Base-by-base conservation (phyloP, 176 grass and related monocot genomes). In the Carex myosuroides region DNA sequence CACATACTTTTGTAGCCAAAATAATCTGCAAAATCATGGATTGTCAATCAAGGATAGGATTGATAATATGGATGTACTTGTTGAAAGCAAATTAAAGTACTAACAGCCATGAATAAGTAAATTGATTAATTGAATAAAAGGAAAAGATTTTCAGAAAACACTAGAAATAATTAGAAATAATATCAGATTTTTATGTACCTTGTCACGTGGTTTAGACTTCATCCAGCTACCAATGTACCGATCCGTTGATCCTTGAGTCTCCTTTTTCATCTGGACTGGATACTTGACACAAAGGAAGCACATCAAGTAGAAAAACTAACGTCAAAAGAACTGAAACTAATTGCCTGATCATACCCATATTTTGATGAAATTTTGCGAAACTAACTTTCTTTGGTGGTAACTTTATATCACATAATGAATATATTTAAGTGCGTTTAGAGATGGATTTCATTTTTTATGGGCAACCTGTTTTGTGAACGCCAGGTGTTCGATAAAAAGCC, bases 211-310 rank as follows among this genome's bases (percentile, higher is more conserved):
- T 73, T 90, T 97, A 1, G 90, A 92, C 81, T 92, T 90, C 92
- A 97, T 90, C 94, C 94, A 97, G 64, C 70, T 92, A 85, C 92
- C 88, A 72, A 94, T 84, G 87, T 97, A 97, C 4, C 83, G 70
- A 84, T 97, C 94, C 18, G 94, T 94, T 17, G 89, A 89, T 68
- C 94, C 94, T 84, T 97, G 92, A 89, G 94, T 94, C 53, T 97
- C 94, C 78, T 91, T 85, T 1, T 83, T 91, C 17, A 21, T 7
- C 71, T 89, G 92, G 32, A 97, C 82, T 54, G 92, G 94, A 61
- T 97, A 97, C 94, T 97, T 62, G 66, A 89, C 21, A 8, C 57
- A 33, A 33, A 79, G 55, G 71, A 17, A 59, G 54, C 16, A 82
- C 21, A 42, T 22, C 14, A 56, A 53, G 4, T 50, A 55, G 13